Evolutionary conservation across 192 early-diverging fungal genomes (phyloP), one percentile per base, ranked within the genome.

Genomic region (Nowakowskiella sp.): DNA sequence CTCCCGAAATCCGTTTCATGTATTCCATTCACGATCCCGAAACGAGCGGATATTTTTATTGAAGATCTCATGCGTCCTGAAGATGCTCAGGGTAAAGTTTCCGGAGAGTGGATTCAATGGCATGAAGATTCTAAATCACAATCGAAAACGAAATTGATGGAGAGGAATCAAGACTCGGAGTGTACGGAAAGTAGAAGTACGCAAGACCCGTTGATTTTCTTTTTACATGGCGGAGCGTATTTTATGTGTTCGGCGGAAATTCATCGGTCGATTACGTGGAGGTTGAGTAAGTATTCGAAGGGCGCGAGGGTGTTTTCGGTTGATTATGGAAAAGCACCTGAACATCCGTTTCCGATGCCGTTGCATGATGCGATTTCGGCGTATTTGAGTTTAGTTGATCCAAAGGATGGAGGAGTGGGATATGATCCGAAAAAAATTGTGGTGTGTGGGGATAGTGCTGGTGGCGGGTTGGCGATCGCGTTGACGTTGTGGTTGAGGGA

Each of bases 401-500:
- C 80, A 8, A 29, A 75, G 76, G 50, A 51, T 6, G 44, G 36
- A 13, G 13, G n/a, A n/a, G n/a, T n/a, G n/a, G n/a, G n/a, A 19
- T 62, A 60, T 48, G 26, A 55, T 4, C 68, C 72, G 2, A 43
- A 60, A 21, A 55, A 77, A n/a, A 61, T 80, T 30, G 54, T 52
- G n/a, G 61, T 76, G 36, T 55, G 58, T 29, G 72, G 80, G 19
- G 71, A 80, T 45, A 61, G 60, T 23, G 74, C 82, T 6, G 78
- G 75, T 23, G 76, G 47, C 28, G 67, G 61, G 29, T 51, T 89
- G 7, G 62, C 75, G 0, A 39, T 83, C 19, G 76, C 76, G 1
- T 58, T 70, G 0, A 27, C 53, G 7, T 43, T 71, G 23, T 72
- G 60, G 63, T 25, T n/a, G n/a, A n/a, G n/a, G n/a, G n/a, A n/a